Conservation (phyloP, 1,139 yeast genomes). For the Pichiaceae sp. region DNA sequence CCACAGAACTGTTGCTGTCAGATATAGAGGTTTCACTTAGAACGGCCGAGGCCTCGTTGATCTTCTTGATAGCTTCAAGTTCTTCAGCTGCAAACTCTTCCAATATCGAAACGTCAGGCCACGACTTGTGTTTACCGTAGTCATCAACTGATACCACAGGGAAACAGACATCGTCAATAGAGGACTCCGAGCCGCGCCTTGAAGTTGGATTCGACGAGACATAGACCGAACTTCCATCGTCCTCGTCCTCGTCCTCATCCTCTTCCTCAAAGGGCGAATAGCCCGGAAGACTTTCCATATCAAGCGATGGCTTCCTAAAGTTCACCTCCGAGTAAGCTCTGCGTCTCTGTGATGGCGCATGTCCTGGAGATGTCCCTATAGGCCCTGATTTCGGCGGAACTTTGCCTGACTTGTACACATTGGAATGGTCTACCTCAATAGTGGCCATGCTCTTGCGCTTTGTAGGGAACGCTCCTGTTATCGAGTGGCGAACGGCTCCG, state of each 20-base stretch:
- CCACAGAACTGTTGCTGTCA: slow-evolving; percentile 6
- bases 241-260: slow-evolving; percentile 5
- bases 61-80: slow-evolving; percentile 36
- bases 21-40: slow-evolving; percentile 12
- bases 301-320: slow-evolving; percentile 13
- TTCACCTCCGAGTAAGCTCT: slow-evolving; percentile 5
- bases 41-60: slow-evolving; percentile 29
- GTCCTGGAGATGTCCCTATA: background rate
- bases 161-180: slow-evolving; percentile 84
- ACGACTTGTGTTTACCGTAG: slow-evolving; percentile 30
- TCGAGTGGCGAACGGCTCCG: background rate
- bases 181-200: slow-evolving; percentile 64
- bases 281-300: background rate
- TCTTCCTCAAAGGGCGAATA: slow-evolving; percentile 4
- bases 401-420: background rate
- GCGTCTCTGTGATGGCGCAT: slow-evolving; percentile 2
- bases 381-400: background rate
- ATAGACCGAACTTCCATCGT: slow-evolving; percentile 14
- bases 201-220: slow-evolving; percentile 59
- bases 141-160: slow-evolving; percentile 51
- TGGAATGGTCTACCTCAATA: background rate
- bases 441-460: background rate
- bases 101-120: slow-evolving; percentile 80
- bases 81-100: slow-evolving; percentile 76
- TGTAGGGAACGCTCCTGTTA: background rate